Evolutionary conservation across 2,329 filamentous ascomycete species (phyloP).

Genomic region (Calonectria henricotiae): DNA sequence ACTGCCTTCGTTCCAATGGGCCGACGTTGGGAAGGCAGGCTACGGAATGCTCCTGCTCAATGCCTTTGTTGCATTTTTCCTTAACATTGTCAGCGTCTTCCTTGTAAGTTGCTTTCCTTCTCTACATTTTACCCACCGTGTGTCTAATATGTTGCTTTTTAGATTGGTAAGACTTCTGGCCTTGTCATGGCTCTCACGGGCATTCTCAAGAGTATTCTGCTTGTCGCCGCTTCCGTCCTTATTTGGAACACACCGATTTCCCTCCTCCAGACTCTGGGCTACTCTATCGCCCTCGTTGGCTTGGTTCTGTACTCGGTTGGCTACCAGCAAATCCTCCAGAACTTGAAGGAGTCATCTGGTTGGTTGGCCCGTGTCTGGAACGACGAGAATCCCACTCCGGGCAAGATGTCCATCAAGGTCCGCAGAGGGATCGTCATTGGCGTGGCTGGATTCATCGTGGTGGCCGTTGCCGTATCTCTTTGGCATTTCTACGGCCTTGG

Average conservation of each 20-base stretch:
- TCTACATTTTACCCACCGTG: neutral
- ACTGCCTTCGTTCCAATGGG: constrained; percentile 76
- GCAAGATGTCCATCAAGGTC: constrained; percentile 44
- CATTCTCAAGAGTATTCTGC: constrained; percentile 90
- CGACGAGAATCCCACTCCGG: constrained; percentile 44
- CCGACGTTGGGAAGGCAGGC: constrained; percentile 78
- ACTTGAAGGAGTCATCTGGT: constrained; percentile 44
- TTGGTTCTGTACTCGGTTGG: constrained; percentile 67
- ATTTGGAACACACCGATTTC: constrained; percentile 84
- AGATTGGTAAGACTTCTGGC: constrained; percentile 92
- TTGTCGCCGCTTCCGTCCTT: constrained; percentile 83
- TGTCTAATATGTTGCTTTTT: constrained; percentile 34
- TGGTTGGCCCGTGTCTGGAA: constrained; percentile 50
- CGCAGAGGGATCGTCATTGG: constrained; percentile 48
- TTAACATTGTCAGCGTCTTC: constrained; percentile 91
- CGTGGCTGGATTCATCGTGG: constrained; percentile 49
- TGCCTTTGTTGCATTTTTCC: constrained; percentile 83
- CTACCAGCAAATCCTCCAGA: constrained; percentile 56
- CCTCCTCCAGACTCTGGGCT: constrained; percentile 82
- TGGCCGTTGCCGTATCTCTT: constrained; percentile 51
- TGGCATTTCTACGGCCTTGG: constrained; percentile 49
- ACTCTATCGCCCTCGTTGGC: constrained; percentile 77
- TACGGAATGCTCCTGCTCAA: constrained; percentile 79
- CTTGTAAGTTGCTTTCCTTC: constrained; percentile 72
- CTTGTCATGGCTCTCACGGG: constrained; percentile 89